A percentile compares a stretch with the other conserved stretches of the same genome.
Conservation (phyloP, 2,329 filamentous ascomycete genomes). For the Lasiodiplodia gonubiensis region DNA sequence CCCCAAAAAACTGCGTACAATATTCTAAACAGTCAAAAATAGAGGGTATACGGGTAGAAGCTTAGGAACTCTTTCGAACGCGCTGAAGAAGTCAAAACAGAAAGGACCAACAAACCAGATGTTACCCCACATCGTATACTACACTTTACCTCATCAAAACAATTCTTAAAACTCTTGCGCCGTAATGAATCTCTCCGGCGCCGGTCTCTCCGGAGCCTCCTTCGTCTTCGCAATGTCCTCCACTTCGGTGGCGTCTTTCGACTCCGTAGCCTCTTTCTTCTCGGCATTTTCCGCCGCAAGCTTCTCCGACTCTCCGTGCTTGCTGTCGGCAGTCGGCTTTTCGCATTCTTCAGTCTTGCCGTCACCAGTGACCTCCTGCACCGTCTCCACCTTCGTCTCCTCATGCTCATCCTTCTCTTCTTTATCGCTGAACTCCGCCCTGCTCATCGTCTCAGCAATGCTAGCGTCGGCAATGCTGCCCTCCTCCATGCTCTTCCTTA, state of each 20-base stretch:
- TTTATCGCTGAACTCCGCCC: constrained; percentile 14
- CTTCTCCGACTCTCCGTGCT: constrained; percentile 21
- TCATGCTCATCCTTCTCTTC: constrained; percentile 24
- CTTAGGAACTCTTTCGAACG: background rate
- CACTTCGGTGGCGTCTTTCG: constrained; percentile 23
- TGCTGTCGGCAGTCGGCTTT: background rate
- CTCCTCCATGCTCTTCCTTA: constrained; percentile 6
- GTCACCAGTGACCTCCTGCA: background rate
- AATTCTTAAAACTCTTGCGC: constrained; percentile 45
- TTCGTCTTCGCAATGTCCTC: background rate
- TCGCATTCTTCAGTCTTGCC: constrained; percentile 22
- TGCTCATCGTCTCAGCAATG: background rate
- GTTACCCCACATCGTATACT: background rate
- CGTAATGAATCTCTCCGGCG: constrained; percentile 62
- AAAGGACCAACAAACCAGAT: background rate
- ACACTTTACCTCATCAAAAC: background rate
- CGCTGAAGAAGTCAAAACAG: background rate
- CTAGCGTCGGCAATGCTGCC: background rate
- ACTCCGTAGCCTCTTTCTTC: constrained; percentile 15
- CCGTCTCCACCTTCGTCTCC: constrained; percentile 7
- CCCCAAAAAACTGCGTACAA: background rate
- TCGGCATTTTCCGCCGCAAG: background rate
- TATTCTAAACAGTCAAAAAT: background rate
- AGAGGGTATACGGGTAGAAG: background rate
- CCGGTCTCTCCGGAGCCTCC: constrained; percentile 36